phyloP scores from a whole-genome alignment of 495 filamentous ascomycete species.

The Aspergillus panamensis region DNA sequence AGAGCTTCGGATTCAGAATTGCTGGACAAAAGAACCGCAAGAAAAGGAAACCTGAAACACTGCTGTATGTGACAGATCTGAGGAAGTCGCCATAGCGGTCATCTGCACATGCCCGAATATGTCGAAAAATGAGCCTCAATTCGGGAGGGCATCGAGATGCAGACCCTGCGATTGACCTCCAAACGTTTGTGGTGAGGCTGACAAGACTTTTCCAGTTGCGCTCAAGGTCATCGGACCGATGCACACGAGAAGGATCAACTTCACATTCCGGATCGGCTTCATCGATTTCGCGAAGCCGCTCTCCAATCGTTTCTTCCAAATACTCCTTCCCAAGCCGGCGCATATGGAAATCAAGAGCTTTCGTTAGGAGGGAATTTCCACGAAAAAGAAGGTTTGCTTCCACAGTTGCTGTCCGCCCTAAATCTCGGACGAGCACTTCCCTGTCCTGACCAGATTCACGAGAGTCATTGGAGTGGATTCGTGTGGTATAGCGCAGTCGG shows the following conservation, averaged over 20 bases:
- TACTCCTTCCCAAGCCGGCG: constrained; percentile 91
- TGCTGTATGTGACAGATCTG: constrained; percentile 89
- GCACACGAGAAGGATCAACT: constrained; percentile 76
- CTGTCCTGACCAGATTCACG: constrained; percentile 58
- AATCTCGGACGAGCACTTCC: constrained; percentile 57
- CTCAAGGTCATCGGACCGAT: constrained; percentile 67
- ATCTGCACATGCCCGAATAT: constrained; percentile 89
- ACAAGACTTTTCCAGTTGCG: constrained; percentile 83
- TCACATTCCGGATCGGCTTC: constrained; percentile 88
- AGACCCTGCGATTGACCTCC: constrained; percentile 75
- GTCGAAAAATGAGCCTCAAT: constrained; percentile 81
- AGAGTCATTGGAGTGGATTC: constrained; percentile 78
- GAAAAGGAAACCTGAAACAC: constrained; percentile 95
- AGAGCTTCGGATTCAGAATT: constrained; percentile 93
- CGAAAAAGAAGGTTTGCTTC: constrained; percentile 96
- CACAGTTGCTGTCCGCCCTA: constrained; percentile 53
- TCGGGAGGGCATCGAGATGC: constrained; percentile 75
- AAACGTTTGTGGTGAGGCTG: constrained; percentile 72
- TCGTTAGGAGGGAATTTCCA: constrained; percentile 92
- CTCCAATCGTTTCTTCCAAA: constrained; percentile 80
- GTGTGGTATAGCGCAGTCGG: constrained; percentile 68
- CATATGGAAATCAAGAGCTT: constrained; percentile 93
- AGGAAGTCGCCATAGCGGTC: constrained; percentile 96
- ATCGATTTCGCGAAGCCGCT: constrained; percentile 82
- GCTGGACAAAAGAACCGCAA: constrained; percentile 95